Base-by-base conservation (phyloP, 2,329 filamentous ascomycete species). In the Ascochyta lentis region DNA sequence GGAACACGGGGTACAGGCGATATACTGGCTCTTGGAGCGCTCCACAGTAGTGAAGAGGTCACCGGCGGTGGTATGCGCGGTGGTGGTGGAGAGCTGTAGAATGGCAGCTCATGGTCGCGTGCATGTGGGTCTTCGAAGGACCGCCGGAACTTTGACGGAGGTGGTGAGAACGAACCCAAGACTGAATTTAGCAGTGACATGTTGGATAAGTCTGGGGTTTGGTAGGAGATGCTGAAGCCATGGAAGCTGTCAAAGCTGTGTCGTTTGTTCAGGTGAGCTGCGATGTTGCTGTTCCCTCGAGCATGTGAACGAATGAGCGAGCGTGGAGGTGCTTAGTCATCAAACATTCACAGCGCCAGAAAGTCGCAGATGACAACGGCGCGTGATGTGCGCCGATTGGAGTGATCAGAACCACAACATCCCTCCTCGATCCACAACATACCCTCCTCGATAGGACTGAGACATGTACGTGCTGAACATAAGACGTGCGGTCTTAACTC, bases 101-200 rank as follows among this genome's bases (percentile, higher is more conserved):
- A 50, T n/a, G 68, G 65, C 6, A 75, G 66, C 56, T 75, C 72
- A 53, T 75, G 66, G 34, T 73, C 70, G 55, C 59, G 69, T 35
- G 69, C 68, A 47, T 67, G 65, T n/a, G 64, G 66, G 48, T 75
- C 72, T 61, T 75, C 70, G 46, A 74, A 75, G 2, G 72, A 75
- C 46, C 63, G 65, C 39, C 69, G 65, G 33, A 74, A 71, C 22
- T 62, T 67, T n/a, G 67, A 67, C 22, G 71, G 69, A 23, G 71
- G 69, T 24, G 71, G 72, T 24, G 71, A 73, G 24, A 75, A 61
- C 24, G 70, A 71, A 35, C 71, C 72, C n/a, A 74, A 61, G 4
- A 75, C 70, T 4, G 72, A 75, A 44, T 71, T 74, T 26, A 75
- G 63, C 38, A 75, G 56, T 13, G 72, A 74, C 71, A 74, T 74